These are phyloP conservation scores for Gonapodya sp. DNA, from an alignment of 192 early-diverging fungal genomes.

Conservation along the genomic window DNA sequence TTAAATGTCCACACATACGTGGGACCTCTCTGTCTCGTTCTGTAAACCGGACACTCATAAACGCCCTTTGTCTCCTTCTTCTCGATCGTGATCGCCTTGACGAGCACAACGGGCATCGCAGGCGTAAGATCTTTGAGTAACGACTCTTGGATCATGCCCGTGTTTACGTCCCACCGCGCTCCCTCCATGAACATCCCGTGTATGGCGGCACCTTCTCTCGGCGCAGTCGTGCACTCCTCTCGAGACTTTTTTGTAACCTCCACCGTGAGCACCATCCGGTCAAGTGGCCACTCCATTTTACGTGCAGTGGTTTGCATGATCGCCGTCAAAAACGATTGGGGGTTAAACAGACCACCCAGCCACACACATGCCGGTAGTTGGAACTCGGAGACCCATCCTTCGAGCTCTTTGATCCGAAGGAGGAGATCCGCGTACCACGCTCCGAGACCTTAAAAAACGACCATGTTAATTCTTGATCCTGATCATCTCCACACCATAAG, in stretches of 20 bases:
- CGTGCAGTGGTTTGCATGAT: constrained; percentile 62
- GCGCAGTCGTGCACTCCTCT: constrained; percentile 53
- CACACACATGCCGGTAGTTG: constrained; percentile 50
- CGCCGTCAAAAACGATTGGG: constrained; percentile 59
- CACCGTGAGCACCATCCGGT: constrained; percentile 51
- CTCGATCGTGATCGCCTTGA: constrained; percentile 53
- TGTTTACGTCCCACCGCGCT: constrained; percentile 52
- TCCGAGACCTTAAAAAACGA: constrained; percentile 19
- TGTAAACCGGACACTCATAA: constrained; percentile 56
- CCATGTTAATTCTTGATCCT: no score
- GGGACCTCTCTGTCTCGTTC: constrained; percentile 48
- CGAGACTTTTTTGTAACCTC: constrained; percentile 52
- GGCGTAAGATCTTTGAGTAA: constrained; percentile 52
- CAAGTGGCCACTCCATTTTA: constrained; percentile 56
- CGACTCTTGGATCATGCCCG: constrained; percentile 53
- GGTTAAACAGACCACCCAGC: constrained; percentile 53
- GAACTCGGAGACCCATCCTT: constrained; percentile 55
- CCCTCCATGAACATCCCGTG: constrained; percentile 60
- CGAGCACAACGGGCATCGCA: constrained; percentile 55
- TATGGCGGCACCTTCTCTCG: constrained; percentile 50
- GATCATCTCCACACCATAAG: no score
- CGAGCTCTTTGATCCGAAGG: constrained; percentile 52
- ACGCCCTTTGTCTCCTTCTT: constrained; percentile 56
- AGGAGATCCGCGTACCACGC: constrained; percentile 54
- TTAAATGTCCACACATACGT: constrained; percentile 60